Evolutionary conservation across 2,329 filamentous ascomycete genomes (phyloP), one percentile per base, ranked within the genome.

Genomic region (Beauveria australis): DNA sequence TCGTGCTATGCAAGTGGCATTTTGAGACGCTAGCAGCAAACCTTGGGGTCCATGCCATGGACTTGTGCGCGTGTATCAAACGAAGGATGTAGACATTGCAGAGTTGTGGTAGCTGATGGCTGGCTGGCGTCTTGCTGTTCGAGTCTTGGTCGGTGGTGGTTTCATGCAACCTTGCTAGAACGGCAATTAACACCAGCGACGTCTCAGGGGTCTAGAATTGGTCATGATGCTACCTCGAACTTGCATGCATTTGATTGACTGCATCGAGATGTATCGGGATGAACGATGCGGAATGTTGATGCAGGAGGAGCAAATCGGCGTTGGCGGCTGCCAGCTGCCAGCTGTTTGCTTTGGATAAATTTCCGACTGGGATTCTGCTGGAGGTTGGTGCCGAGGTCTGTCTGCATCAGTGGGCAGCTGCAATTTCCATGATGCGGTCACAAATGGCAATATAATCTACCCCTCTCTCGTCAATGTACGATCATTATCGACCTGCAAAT

Each of bases 261-360:
- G 19, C 33, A 16, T 56, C n/a, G 8, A 37, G 37, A 9, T 19
- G 18, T 26, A 22, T 54, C 26, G 19, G 24, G 37, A 18, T 40
- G 14, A 8, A 43, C 41, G 5, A 46, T 19, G 10, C 14, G 28
- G 28, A 49, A 33, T 16, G 46, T 49, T 7, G 55, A 51, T 58
- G 55, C 22, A 49, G 7, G 43, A 56, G 44, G 24, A 41, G 19
- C 12, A 48, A 58, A n/a, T 10, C 19, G 5, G n/a, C 5, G 12
- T 48, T n/a, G 43, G n/a, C 44, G 22, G 16, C 33, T 58, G 55
- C 46, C 46, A 26, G 19, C 30, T 49, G 55, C 33, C 55, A 49
- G 22, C 33, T 22, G 55, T 41, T 37, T 33, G 55, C 44, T 12
- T 18, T 58, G 55, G 55, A 58, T 58, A 58, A 58, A 56, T 22